phyloP scores from a whole-genome alignment of 148 eudicot genomes.

The Vaccinium macrocarpon region DNA sequence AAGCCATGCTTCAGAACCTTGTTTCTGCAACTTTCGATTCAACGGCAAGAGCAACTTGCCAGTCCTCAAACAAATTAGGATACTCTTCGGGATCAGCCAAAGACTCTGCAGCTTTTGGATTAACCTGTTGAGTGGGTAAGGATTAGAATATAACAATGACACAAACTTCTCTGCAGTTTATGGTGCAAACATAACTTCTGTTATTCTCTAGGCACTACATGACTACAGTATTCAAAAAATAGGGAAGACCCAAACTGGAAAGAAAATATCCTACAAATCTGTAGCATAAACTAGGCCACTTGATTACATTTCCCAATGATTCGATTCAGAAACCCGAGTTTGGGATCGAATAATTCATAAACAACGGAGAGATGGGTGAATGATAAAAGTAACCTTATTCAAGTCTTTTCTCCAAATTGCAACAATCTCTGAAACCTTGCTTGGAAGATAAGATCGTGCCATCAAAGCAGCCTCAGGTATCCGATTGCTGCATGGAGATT shows the following conservation, averaged over 20 bases:
- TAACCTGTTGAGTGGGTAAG: constrained; percentile 44
- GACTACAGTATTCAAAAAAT: neutral
- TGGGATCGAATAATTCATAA: neutral
- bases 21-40: constrained; percentile 79
- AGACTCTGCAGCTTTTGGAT: constrained; percentile 93
- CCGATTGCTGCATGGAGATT: constrained; percentile 70
- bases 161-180: neutral
- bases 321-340: neutral
- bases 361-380: neutral
- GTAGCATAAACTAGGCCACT: neutral
- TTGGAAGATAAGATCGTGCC: constrained; percentile 96
- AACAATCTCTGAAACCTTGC: constrained; percentile 91
- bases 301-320: constrained; percentile 7
- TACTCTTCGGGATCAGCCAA: constrained; percentile 96
- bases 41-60: constrained; percentile 93
- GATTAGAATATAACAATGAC: neutral
- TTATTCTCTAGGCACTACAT: neutral
- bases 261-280: neutral
- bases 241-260: neutral
- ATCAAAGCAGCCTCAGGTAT: constrained; percentile 96
- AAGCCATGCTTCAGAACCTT: constrained; percentile 43
- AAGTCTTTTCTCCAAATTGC: constrained; percentile 93
- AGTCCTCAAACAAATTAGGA: constrained; percentile 92
- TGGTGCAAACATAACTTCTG: neutral
- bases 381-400: constrained; percentile 52